Percentiles rank a stretch among this genome's conserved stretches.
These are phyloP conservation scores for Thalassiosira hispida DNA, from an alignment of 352 stramenopile species.

Conservation along the genomic window DNA sequence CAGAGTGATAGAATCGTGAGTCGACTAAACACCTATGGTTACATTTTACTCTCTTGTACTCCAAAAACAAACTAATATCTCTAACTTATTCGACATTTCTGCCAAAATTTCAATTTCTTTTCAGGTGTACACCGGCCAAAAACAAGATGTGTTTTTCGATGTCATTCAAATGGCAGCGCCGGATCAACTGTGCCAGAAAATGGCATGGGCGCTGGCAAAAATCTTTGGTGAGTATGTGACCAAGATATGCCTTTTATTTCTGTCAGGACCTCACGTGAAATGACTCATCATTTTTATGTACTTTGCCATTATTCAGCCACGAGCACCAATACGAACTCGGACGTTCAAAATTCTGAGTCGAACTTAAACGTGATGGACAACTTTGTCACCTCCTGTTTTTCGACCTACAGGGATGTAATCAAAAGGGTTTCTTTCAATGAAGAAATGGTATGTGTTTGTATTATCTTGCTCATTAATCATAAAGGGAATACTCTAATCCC, in stretches of 20 bases:
- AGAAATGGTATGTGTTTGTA: constrained; percentile 33
- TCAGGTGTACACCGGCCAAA: constrained; percentile 34
- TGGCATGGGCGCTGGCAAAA: constrained; percentile 68
- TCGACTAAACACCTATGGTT: too few relatives aligned
- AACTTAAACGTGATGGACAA: constrained; percentile 48
- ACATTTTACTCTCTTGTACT: too few relatives aligned
- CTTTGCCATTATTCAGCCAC: constrained; percentile 19
- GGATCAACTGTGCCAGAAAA: constrained; percentile 71
- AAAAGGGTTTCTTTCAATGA: constrained; percentile 58
- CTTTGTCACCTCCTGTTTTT: constrained; percentile 51
- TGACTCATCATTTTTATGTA: background rate
- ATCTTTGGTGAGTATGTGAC: constrained; percentile 73
- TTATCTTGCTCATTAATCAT: background rate
- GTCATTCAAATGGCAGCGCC: constrained; percentile 48
- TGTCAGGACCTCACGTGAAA: background rate
- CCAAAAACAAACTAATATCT: background rate
- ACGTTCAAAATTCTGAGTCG: constrained; percentile 30
- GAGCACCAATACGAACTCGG: constrained; percentile 21
- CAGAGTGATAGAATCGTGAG: constrained; percentile 14
- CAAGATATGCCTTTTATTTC: background rate
- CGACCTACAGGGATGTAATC: constrained; percentile 57
- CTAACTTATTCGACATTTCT: background rate
- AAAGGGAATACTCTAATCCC: background rate
- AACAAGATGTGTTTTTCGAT: constrained; percentile 31
- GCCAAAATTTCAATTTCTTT: background rate